Conservation (phyloP, 352 stramenopile genomes). For the Phytopythium litorale region DNA sequence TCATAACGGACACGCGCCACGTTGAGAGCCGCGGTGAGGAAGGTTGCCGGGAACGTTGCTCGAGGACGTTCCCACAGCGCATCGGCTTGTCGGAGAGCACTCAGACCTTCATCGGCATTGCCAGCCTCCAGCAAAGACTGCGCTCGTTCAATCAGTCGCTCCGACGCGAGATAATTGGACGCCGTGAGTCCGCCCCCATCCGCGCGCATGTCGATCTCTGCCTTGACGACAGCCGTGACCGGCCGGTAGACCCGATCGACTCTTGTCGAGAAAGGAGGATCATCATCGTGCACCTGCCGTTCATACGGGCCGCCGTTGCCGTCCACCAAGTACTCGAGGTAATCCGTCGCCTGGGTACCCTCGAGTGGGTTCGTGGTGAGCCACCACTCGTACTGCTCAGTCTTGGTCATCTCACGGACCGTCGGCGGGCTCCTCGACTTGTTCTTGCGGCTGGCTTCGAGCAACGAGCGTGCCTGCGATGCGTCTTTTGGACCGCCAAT, state of each 20-base stretch:
- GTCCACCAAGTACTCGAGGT: not conserved
- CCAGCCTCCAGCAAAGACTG: conserved; percentile 12
- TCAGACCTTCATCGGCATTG: conserved; percentile 17
- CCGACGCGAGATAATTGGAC: conserved; percentile 22
- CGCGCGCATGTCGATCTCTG: conserved; percentile 19
- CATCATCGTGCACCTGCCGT: not conserved
- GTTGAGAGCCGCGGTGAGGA: conserved; percentile 16
- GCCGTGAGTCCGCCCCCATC: conserved; percentile 18
- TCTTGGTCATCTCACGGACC: not conserved
- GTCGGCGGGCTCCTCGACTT: not conserved
- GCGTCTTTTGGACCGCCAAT: conserved; percentile 14
- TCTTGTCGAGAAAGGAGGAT: not conserved
- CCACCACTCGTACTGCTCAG: not conserved
- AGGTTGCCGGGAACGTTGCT: conserved; percentile 4
- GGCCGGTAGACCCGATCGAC: conserved; percentile 13
- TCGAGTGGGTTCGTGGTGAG: not conserved
- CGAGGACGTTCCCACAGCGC: conserved; percentile 23
- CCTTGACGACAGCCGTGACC: conserved; percentile 20
- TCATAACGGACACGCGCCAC: conserved; percentile 19
- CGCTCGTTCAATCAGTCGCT: conserved; percentile 13
- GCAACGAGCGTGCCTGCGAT: not conserved
- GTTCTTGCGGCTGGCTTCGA: not conserved
- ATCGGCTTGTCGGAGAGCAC: conserved; percentile 21
- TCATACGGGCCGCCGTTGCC: not conserved
- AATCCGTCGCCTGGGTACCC: not conserved